These are phyloP conservation scores for Phylloporus arenicola DNA, from an alignment of 768 basidiomycete genomes.

Conservation along the genomic window DNA sequence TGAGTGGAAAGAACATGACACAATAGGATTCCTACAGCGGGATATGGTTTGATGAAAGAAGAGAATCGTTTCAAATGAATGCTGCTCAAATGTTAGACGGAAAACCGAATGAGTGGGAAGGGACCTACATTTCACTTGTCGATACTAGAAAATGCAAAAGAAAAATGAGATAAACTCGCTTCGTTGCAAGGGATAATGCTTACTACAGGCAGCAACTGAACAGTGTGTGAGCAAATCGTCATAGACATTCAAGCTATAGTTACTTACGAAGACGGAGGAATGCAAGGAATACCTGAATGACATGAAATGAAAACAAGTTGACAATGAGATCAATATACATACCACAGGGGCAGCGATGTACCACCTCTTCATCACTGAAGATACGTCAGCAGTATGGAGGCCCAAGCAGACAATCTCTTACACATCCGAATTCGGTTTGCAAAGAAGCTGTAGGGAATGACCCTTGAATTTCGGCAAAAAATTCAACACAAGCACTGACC, in stretches of 20 bases:
- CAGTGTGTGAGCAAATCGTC: conserved; percentile 3
- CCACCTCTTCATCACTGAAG: conserved; percentile 30
- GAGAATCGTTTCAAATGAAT: conserved; percentile 27
- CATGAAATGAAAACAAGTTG: neutral
- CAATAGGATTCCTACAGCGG: conserved; percentile 13
- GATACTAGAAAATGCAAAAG: conserved; percentile 18
- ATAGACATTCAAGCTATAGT: neutral
- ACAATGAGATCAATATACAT: neutral
- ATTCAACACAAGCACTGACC: conserved; percentile 10
- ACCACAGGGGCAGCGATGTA: conserved; percentile 29
- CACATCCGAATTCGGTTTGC: conserved; percentile 32
- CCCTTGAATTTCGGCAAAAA: neutral
- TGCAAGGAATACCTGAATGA: conserved; percentile 24
- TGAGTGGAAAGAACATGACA: neutral
- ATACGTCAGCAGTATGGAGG: neutral
- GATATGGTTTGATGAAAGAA: conserved; percentile 28
- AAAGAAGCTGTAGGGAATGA: conserved; percentile 20
- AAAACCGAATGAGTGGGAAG: fast-evolving
- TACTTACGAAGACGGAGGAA: conserved; percentile 31
- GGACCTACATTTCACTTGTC: conserved; percentile 29
- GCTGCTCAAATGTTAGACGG: conserved; percentile 3
- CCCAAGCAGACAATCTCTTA: conserved; percentile 7
- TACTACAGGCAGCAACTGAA: conserved; percentile 29
- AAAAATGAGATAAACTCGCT: neutral
- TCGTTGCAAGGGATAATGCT: neutral